Base-by-base conservation (phyloP, 2,329 filamentous ascomycete species). In the Tolypocladium tundrense region DNA sequence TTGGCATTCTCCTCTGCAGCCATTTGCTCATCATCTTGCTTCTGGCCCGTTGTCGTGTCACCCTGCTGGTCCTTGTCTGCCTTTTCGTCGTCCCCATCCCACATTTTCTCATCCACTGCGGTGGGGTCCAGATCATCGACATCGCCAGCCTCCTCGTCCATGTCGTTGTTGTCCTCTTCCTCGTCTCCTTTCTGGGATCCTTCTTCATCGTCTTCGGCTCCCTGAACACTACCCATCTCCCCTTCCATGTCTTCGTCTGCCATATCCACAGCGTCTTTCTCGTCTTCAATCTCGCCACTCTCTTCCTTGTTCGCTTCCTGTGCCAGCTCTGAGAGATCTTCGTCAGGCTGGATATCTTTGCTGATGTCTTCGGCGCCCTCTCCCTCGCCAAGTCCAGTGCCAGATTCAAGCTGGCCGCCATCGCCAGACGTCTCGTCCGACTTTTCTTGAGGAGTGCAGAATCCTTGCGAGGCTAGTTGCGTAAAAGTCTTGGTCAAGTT, bases 51-150 rank as follows among this genome's bases (percentile, higher is more conserved):
- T 24, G 88, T 77, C 59, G 90, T 81, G 57, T 91, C 85, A 7
- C 85, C 87, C 67, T 90, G 79, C 67, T 90, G 88, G 51, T 97
- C 88, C 64, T 94, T 94, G 53, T 93, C 88, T 1, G 88, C 86
- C 53, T 92, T 85, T 51, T 92, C 82, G 50, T 90, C 87, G 56
- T 88, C 86, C 43, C 91, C 92, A 72, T 99, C 92, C 94, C 94
- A 99, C 83, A 97, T 91, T 78, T 97, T 99, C 75, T 99, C 95
- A 69, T 99, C 95, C 1, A 97, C 88, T 24, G 93, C 90, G 19
- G 86, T 88, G 14, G 91, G 88, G 65, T 96, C 93, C 48, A 96
- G 78, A 66, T 96, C 91, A 73, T 97, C 90, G 13, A 97, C 91
- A 66, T 91, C 88, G 1, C 92, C 94, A 6, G 88, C 83, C 72